phyloP scores from a whole-genome alignment of 1,284 basidiomycete genomes.

The Leccinum holopus region DNA sequence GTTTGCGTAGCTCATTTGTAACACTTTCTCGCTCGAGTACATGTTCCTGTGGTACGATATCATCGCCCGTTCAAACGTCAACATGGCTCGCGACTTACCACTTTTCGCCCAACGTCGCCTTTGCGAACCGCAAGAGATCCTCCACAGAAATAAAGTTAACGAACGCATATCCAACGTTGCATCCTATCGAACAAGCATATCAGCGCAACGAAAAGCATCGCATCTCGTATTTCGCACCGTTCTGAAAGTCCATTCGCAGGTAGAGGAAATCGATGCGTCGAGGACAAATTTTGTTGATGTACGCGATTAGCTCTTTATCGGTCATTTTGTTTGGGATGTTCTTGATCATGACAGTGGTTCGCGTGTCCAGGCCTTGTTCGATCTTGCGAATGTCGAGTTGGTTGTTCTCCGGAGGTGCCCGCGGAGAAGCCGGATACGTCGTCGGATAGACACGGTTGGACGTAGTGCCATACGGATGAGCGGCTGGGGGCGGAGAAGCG shows the following conservation, averaged over 20 bases:
- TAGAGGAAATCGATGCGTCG: constrained; percentile 81
- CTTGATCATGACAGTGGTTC: constrained; percentile 86
- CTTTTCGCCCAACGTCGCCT: constrained; percentile 68
- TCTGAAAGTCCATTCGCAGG: constrained; percentile 80
- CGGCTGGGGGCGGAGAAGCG: constrained; percentile 22
- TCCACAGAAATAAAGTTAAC: constrained; percentile 82
- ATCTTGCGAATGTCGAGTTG: constrained; percentile 69
- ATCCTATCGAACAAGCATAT: constrained; percentile 47
- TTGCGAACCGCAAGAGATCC: constrained; percentile 74
- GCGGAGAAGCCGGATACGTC: constrained; percentile 30
- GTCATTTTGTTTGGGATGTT: constrained; percentile 90
- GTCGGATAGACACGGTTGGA: constrained; percentile 25
- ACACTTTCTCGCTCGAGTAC: constrained; percentile 83
- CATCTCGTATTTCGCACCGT: constrained; percentile 47
- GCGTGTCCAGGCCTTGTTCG: constrained; percentile 72
- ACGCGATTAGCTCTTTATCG: constrained; percentile 67
- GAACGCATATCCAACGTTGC: constrained; percentile 85
- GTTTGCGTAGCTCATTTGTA: constrained; percentile 85
- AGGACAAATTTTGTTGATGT: constrained; percentile 66
- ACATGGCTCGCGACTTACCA: constrained; percentile 48
- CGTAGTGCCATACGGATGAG: constrained; percentile 23
- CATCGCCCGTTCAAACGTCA: constrained; percentile 4
- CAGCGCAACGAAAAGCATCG: constrained; percentile 9
- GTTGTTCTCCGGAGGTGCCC: constrained; percentile 53
- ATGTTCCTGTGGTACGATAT: constrained; percentile 60